A percentile compares a stretch with the other conserved stretches of the same genome.
phyloP scores from a whole-genome alignment of 2,329 filamentous ascomycete species.

The Ophidiomyces ophidiicola region DNA sequence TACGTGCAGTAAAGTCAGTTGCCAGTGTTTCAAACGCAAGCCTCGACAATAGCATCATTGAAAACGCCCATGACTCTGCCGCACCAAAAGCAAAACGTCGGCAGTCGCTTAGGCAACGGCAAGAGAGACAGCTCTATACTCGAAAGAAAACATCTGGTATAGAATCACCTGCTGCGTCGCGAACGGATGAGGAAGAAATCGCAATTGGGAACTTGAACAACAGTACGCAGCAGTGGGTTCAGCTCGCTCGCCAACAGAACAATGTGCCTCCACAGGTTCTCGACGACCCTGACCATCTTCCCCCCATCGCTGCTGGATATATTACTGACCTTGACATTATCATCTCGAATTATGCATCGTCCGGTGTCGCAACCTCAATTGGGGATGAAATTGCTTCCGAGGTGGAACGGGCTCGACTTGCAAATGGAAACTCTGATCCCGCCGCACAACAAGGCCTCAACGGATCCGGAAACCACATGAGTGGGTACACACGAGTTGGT shows the following conservation, averaged over 20 bases:
- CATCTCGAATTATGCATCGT: conserved; percentile 61
- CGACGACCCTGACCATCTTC: conserved; percentile 56
- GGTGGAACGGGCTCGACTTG: conserved; percentile 50
- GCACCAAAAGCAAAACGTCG: conserved; percentile 59
- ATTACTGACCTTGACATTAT: conserved; percentile 73
- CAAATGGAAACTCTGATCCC: conserved; percentile 53
- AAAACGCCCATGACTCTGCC: conserved; percentile 47
- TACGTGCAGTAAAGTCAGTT: conserved; percentile 78
- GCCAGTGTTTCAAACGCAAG: conserved; percentile 69
- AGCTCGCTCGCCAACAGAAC: conserved; percentile 43
- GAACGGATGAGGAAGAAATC: conserved; percentile 49
- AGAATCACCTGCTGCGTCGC: conserved; percentile 46
- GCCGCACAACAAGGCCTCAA: conserved; percentile 38
- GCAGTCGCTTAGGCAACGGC: conserved; percentile 69
- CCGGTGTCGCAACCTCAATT: conserved; percentile 61
- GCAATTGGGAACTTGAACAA: conserved; percentile 39
- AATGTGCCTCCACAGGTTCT: conserved; percentile 47
- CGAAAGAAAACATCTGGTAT: conserved; percentile 56
- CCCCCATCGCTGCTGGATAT: conserved; percentile 44
- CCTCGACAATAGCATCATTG: conserved; percentile 48
- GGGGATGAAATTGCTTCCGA: conserved; percentile 67
- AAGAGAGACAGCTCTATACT: conserved; percentile 83
- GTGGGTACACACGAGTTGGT: conserved; percentile 70
- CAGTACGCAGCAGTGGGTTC: conserved; percentile 48
- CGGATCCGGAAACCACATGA: conserved; percentile 49